Evolutionary conservation across 2,329 filamentous ascomycete genomes (phyloP).

Genomic region (Botryosphaeria dothidea): DNA sequence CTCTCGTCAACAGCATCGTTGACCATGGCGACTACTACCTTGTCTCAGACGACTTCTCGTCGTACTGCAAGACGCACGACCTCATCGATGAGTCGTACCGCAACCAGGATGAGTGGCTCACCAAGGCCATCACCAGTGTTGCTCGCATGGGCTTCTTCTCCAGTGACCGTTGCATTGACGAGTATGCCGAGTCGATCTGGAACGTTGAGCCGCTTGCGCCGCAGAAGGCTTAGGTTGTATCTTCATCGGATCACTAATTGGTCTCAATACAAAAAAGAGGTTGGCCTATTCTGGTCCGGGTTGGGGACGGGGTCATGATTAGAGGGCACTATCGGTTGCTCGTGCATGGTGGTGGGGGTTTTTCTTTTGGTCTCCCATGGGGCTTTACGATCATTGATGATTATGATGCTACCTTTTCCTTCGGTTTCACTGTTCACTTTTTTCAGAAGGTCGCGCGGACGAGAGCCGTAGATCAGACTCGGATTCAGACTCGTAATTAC

Average conservation of each 20-base stretch:
- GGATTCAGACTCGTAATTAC: neutral
- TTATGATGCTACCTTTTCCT: neutral
- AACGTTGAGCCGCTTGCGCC: slow-evolving; percentile 79
- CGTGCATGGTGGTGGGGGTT: neutral
- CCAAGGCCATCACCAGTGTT: slow-evolving; percentile 85
- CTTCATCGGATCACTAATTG: neutral
- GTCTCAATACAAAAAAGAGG: neutral
- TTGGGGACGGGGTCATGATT: neutral
- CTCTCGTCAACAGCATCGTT: slow-evolving; percentile 79
- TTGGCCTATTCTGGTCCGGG: neutral
- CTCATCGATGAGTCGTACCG: slow-evolving; percentile 90
- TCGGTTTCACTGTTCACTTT: neutral
- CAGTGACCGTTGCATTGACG: slow-evolving; percentile 91
- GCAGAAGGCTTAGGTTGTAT: slow-evolving; percentile 22
- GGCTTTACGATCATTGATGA: slow-evolving; percentile 6
- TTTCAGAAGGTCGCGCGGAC: neutral
- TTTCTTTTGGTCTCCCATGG: neutral
- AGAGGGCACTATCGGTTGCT: neutral
- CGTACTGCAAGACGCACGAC: slow-evolving; percentile 86
- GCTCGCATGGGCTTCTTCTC: slow-evolving; percentile 97
- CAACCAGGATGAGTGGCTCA: slow-evolving; percentile 90
- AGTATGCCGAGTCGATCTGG: slow-evolving; percentile 98
- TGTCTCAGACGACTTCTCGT: slow-evolving; percentile 95
- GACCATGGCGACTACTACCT: slow-evolving; percentile 98
- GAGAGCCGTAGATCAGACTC: slow-evolving; percentile 3